Base-by-base conservation (phyloP, 192 early-diverging fungal species). In the Podila clonocystis region DNA sequence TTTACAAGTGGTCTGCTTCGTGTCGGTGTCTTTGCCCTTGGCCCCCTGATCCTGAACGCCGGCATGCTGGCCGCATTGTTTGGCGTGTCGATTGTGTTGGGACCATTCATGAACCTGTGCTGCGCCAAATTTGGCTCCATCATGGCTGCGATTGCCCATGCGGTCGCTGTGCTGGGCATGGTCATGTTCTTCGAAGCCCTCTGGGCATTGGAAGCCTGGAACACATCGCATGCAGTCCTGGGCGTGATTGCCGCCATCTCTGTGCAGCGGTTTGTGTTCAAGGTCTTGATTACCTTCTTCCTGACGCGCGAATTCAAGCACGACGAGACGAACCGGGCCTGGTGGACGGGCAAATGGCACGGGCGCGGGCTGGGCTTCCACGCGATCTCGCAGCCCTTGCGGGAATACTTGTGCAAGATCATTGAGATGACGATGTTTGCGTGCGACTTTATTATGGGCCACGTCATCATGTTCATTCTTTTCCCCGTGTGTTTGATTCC, bases 311-410 rank as follows among this genome's bases (percentile, higher is more conserved):
- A 95, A 84, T 91, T 94, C 86, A 92, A 93, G 68, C 90, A 93
- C 76, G 93, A 94, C 77, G 92, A 92, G 83, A 87, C 92, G 22
- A 95, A 95, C 73, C 86, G 91, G 55, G 94, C 92, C 24, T 95
- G 94, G 94, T 95, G 94, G 94, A 93, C 93, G 9, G 94, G 94
- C 22, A 88, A 90, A 65, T 95, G 94, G 93, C 89, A 92, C 48
- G 91, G 92, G 36, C 89, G 90, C 70, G 91, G 90, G 50, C 85
- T 94, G 82, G 91, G 93, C 63, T 58, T 58, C 13, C 74, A 67
- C 70, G 86, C 83, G 65, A 83, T 94, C 49, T 90, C 90, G 26
- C 91, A 93, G 76, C 92, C 93, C 8, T 74, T 93, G 78, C 92
- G 95, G 50, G 95, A 96, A 80, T 94, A 85, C 72, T 50, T 93